phyloP scores from a whole-genome alignment of 768 basidiomycete genomes.

The Auriculariales sp. region DNA sequence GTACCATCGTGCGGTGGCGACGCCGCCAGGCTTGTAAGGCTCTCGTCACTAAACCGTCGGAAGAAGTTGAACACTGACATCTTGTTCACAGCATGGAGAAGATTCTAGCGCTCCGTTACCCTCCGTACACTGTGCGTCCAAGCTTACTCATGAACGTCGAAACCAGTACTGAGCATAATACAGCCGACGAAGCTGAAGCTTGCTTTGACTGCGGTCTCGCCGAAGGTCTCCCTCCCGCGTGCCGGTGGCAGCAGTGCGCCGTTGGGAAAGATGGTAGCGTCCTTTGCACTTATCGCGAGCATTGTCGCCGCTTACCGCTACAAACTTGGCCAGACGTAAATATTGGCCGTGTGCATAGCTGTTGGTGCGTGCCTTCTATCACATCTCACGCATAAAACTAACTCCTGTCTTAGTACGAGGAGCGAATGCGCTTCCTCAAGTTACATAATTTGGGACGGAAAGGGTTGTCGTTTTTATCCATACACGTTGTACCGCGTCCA shows the following conservation, averaged over 20 bases:
- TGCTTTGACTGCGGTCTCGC: background rate
- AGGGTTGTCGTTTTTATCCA: no score
- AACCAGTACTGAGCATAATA: background rate
- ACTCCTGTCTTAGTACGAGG: no score
- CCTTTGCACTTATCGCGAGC: background rate
- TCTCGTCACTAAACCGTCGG: background rate
- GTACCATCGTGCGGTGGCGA: constrained; percentile 44
- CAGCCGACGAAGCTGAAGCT: constrained; percentile 1
- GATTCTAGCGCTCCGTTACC: constrained; percentile 20
- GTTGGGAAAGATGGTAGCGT: background rate
- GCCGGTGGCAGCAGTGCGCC: background rate
- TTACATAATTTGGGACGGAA: no score
- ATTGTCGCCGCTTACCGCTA: background rate
- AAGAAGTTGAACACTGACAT: background rate
- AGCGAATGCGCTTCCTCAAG: no score
- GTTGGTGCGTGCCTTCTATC: no score
- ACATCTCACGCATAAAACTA: no score
- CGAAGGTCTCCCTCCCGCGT: background rate
- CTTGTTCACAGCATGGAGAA: constrained; percentile 17
- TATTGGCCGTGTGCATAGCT: no score
- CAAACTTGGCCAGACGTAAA: no score
- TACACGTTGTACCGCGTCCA: no score
- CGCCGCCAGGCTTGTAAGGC: constrained; percentile 25
- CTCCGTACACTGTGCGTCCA: constrained; percentile 20
- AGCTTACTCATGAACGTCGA: background rate